Evolutionary conservation across 2,329 filamentous ascomycete genomes (phyloP), one percentile per base, ranked within the genome.

Genomic region (Microdochium bolleyi): DNA sequence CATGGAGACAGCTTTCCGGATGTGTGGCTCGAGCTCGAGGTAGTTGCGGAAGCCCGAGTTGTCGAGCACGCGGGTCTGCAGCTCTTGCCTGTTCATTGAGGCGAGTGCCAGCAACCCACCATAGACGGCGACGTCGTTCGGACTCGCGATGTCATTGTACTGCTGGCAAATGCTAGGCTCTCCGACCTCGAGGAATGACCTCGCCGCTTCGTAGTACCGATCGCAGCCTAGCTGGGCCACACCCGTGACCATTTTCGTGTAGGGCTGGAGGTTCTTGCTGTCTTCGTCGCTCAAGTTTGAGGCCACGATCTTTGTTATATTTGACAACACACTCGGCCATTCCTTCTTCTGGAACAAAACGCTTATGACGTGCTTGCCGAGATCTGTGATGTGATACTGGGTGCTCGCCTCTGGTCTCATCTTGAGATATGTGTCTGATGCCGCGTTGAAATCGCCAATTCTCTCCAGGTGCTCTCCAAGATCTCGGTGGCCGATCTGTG

Each of bases 401-500:
- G 88, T 89, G 53, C 86, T 94, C 60, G 92, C 90, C 64, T 92
- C 92, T 53, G 95, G 89, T 57, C 94, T 84, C 91, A 97, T 96
- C 58, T 87, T 85, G 57, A 79, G 75, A 66, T 89, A 97, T 1
- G 89, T 82, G 58, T 95, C 92, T 49, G 82, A 80, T 0, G 94
- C 89, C 13, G 79, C 79, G 34, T 73, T 68, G 9, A 92, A 79
- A 53, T 92, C 85, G 52, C 94, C 92, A 16, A 83, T 89, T 37
- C 77, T 77, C 68, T 95, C 89, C 57, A 87, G 86, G 69, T 96
- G 91, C 56, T 83, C 84, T 44, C 90, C 94, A 4, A 97, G 75
- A 61, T 97, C 94, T 68, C 96, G 91, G 62, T 96, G 88, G 48
- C 90, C 92, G 84, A 97, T 96, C 89, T 95, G 60, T 19, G 48